phyloP scores from a whole-genome alignment of 495 filamentous ascomycete genomes.

The Penicillium odoratum region DNA sequence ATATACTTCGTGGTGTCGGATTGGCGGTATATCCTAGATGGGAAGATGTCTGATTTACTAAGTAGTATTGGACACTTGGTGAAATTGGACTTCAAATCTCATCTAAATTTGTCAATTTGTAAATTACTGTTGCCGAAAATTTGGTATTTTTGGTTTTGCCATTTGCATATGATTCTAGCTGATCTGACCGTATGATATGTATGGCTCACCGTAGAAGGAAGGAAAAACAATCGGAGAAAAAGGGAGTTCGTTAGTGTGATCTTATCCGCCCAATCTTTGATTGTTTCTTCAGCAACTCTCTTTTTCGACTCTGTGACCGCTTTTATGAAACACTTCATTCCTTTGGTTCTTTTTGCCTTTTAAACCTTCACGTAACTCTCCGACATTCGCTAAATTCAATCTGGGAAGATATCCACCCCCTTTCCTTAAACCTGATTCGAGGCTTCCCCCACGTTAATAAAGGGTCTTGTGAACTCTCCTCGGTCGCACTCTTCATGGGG shows the following conservation, averaged over 20 bases:
- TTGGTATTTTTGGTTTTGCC: too few relatives aligned
- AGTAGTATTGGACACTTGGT: too few relatives aligned
- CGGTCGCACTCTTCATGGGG: constrained; percentile 27
- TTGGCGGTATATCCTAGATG: too few relatives aligned
- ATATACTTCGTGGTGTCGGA: too few relatives aligned
- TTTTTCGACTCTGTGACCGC: constrained; percentile 14
- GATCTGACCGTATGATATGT: too few relatives aligned
- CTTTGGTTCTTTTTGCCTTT: constrained; percentile 6
- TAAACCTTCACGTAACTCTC: constrained; percentile 3
- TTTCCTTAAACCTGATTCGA: constrained; percentile 5
- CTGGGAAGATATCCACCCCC: background rate
- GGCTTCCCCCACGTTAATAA: constrained; percentile 4
- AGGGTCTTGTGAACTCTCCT: constrained; percentile 30
- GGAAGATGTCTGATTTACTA: too few relatives aligned
- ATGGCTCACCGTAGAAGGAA: background rate
- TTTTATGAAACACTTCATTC: constrained; percentile 13
- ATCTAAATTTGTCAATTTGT: too few relatives aligned
- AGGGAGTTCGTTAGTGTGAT: background rate
- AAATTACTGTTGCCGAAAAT: too few relatives aligned
- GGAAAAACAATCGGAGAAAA: constrained; percentile 4
- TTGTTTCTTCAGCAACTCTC: constrained; percentile 12
- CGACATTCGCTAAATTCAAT: constrained; percentile 1
- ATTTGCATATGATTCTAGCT: too few relatives aligned
- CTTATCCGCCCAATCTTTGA: constrained; percentile 3
- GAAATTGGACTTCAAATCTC: too few relatives aligned